Evolutionary conservation across 202 grass and related monocot species (phyloP), one percentile per base, ranked within the genome.

Genomic region (Dendrocalamus latiflorus): DNA sequence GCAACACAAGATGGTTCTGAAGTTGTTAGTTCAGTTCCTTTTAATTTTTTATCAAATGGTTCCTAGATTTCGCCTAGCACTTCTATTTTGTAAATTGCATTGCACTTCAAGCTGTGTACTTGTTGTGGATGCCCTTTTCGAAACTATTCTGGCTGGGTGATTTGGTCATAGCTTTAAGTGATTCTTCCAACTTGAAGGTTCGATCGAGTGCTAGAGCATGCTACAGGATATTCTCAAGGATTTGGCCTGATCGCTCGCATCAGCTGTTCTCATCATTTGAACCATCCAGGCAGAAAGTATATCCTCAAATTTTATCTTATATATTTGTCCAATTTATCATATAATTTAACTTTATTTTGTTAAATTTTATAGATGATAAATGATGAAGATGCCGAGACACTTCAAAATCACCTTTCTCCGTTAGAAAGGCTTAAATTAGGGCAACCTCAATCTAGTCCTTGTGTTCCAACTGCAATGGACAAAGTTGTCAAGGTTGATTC

Each of bases 191-290:
- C 68, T 50, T 68, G 39, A 82, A 98, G 95, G 95, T 98, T 17
- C 79, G 95, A 9, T 86, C 95, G 54, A 88, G 86, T 54, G 95
- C 95, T 85, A 90, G 95, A 79, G 76, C 88, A 70, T 95, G 93
- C 87, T 98, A 91, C 50, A 83, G 83, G 81, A 84, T 91, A 80
- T 98, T 95, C 77, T 89, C 90, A 41, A 93, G 83, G 82, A 91
- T 87, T 59, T 98, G 95, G 95, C 95, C 91, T 44, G 89, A 95
- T 43, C 84, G 91, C 9, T 90, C 93, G 1, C 64, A 76, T 79
- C 89, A 70, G 15, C 85, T 98, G 44, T 95, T 95, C 26, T 84
- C 78, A 78, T 98, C 95, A 65, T 95, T 98, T 89, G 93, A 98
- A 85, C 87, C 87, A 80, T 87, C 83, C 33, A 33, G 33, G 33